A percentile compares a stretch with the other conserved stretches of the same genome.
phyloP scores from a whole-genome alignment of 768 basidiomycete genomes.

The Nidula microcarpa region DNA sequence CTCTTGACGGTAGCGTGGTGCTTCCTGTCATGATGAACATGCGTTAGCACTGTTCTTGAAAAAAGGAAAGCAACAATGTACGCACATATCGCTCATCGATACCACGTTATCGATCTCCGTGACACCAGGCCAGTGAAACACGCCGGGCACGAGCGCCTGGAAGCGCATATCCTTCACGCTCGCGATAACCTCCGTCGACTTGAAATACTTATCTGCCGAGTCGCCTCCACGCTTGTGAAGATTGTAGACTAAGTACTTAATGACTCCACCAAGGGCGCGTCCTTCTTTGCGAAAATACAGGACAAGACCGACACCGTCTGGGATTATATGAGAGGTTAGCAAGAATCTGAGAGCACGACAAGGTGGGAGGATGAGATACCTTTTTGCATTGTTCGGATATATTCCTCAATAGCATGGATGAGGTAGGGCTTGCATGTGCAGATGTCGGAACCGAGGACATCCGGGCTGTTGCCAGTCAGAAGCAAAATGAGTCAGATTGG shows the following conservation, averaged over 20 bases:
- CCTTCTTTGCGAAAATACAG: slow-evolving; percentile 96
- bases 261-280: slow-evolving; percentile 89
- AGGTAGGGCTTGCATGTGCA: neutral
- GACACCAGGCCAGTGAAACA: slow-evolving; percentile 93
- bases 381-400: neutral
- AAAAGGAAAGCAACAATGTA: neutral
- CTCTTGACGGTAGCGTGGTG: slow-evolving; percentile 90
- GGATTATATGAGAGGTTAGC: neutral
- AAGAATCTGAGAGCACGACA: neutral
- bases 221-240: slow-evolving; percentile 94
- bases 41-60: neutral
- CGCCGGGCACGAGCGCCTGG: slow-evolving; percentile 93
- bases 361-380: neutral
- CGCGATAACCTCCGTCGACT: slow-evolving; percentile 87
- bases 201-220: slow-evolving; percentile 91
- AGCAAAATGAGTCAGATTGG: no score
- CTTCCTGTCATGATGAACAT: slow-evolving; percentile 67
- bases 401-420: neutral
- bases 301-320: slow-evolving; percentile 86
- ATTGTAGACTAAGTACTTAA: slow-evolving; percentile 93
- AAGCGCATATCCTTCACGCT: slow-evolving; percentile 98
- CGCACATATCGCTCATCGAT: slow-evolving; percentile 83
- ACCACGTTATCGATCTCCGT: slow-evolving; percentile 88
- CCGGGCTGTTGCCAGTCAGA: neutral
- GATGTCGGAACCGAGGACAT: neutral